Conservation (phyloP, 441 rosid species). For the Raphanus hybrid region DNA sequence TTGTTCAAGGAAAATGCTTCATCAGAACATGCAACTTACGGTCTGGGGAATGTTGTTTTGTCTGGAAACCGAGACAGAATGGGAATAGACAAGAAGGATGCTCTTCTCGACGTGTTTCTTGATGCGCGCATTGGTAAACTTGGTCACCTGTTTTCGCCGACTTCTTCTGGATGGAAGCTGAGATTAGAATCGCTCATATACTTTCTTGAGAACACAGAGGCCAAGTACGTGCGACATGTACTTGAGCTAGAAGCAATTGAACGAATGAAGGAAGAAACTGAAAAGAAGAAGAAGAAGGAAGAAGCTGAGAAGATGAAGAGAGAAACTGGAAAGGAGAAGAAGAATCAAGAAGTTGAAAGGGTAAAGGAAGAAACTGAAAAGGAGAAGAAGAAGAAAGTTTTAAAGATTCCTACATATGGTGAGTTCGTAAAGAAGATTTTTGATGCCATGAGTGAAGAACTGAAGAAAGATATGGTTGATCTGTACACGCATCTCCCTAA, state of each 20-base stretch:
- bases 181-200: background rate
- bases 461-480: slow-evolving; percentile 21
- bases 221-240: no score
- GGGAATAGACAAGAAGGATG: background rate
- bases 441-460: background rate
- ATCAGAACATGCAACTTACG: slow-evolving; percentile 4
- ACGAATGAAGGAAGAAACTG: no score
- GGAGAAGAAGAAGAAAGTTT: background rate
- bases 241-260: no score
- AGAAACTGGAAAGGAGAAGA: no score
- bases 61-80: slow-evolving; percentile 28
- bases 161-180: background rate
- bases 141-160: background rate
- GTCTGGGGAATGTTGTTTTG: slow-evolving; percentile 10
- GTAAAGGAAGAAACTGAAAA: no score
- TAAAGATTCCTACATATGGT: background rate
- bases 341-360: background rate
- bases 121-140: slow-evolving; percentile 13
- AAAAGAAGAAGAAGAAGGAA: no score
- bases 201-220: slow-evolving; percentile 42
- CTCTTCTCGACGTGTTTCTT: slow-evolving; percentile 31
- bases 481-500: slow-evolving; percentile 24
- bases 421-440: background rate
- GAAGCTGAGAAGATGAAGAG: no score
- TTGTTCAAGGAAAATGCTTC: background rate